Evolutionary conservation across 140 eudicot genomes (phyloP).

Genomic region (Flaveria floridana): DNA sequence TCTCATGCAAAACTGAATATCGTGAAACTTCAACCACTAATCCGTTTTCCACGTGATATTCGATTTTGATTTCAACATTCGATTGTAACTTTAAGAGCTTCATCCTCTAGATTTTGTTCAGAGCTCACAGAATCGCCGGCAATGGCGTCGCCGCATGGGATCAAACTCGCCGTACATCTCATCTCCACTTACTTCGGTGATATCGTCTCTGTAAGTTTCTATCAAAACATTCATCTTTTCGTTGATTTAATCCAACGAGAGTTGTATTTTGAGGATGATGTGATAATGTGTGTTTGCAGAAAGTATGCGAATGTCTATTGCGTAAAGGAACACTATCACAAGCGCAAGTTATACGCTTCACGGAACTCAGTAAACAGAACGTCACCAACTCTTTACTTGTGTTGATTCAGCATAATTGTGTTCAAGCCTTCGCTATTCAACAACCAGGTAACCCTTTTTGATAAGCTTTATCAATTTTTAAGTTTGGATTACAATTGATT

Average conservation of each 20-base stretch:
- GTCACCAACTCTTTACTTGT: conserved; percentile 57
- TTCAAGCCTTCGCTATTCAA: conserved; percentile 72
- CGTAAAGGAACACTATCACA: conserved; percentile 65
- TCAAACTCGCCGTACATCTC: conserved; percentile 67
- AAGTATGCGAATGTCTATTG: conserved; percentile 83
- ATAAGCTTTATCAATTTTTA: conserved; percentile 28
- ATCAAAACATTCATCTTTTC: background rate
- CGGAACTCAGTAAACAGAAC: conserved; percentile 51
- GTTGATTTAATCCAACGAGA: background rate
- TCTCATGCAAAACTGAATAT: no score
- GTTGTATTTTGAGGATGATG: no score
- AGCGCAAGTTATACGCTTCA: conserved; percentile 42
- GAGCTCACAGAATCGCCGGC: background rate
- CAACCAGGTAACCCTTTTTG: conserved; percentile 37
- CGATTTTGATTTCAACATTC: no score
- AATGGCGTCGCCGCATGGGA: conserved; percentile 75
- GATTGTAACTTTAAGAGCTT: background rate
- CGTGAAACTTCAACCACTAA: no score
- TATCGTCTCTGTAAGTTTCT: background rate
- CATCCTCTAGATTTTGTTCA: no score
- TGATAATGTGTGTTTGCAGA: conserved; percentile 44
- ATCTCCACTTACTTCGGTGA: conserved; percentile 67
- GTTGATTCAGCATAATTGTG: conserved; percentile 88
- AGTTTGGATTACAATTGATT: conserved; percentile 33
- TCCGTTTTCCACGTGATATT: no score